Base-by-base conservation (phyloP, 192 early-diverging fungal genomes). In the Pilaira anomala region DNA sequence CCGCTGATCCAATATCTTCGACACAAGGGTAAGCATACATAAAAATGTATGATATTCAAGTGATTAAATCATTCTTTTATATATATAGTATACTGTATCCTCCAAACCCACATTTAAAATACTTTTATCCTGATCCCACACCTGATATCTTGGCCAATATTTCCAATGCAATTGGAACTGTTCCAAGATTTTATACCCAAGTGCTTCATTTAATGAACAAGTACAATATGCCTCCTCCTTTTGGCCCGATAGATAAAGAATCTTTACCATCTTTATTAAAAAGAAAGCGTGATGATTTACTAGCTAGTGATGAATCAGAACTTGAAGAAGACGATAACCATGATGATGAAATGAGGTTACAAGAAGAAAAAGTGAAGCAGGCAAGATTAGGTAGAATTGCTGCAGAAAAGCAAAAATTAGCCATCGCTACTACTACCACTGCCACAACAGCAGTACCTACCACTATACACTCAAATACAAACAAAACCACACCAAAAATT, bases 181-280 rank as follows among this genome's bases (percentile, higher is more conserved):
- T 83, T 0, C 85, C 85, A 2, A 62, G 78, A 25, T 64, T 86
- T 16, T 86, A 86, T 66, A 67, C 58, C n/a, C 85, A 86, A 51
- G 84, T 86, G 12, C 61, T 84, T 7, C 84, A 84, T 64, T 55
- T 84, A 48, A 84, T 84, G 83, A 84, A 84, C 53, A 84, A 84
- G 62, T 77, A 86, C 77, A 83, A 86, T 49, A 53, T 86, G 16
- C 73, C 82, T 2, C 84, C 83, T 11, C 82, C 82, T 9, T 84
- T 84, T 51, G 45, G 44, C 11, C 59, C 69, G 0, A 40, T 66
- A 3, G 33, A 49, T 18, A 48, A 48, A 28, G 63, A 59, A 51
- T 46, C 51, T 26, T 56, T 48, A 16, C 69, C 69, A 16, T 66
- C 55, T 45, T 63, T 19, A 44, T 22, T 11, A 46, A 79, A 79